These are phyloP conservation scores for Phaeotremella skinneri DNA, from an alignment of 768 basidiomycete species.

Conservation along the genomic window DNA sequence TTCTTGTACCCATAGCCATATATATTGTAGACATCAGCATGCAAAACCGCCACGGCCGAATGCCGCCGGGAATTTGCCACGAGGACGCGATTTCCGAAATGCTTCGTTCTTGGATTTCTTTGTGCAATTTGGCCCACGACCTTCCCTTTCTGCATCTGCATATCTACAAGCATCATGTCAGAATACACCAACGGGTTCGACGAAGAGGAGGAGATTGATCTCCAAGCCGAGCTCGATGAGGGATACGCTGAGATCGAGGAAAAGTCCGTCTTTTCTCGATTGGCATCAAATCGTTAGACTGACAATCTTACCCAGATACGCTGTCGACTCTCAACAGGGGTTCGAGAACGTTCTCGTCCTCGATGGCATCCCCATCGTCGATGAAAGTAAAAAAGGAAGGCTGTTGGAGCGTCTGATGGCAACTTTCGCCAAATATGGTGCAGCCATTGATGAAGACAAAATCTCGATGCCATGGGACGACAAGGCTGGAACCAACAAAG, in stretches of 20 bases:
- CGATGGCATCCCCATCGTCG: conserved; percentile 87
- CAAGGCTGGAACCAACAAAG: conserved; percentile 78
- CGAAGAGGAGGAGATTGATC: conserved; percentile 42
- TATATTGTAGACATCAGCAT: not conserved
- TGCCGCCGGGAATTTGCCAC: not conserved
- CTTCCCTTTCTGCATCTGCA: not conserved
- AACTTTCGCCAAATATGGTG: conserved; percentile 78
- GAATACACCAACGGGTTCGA: conserved; percentile 8
- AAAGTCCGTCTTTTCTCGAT: conserved; percentile 22
- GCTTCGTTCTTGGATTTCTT: not conserved
- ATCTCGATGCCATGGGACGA: conserved; percentile 89
- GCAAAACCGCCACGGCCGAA: not conserved
- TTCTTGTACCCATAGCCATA: too few species aligned
- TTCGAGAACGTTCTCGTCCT: conserved; percentile 90
- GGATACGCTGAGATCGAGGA: conserved; percentile 44
- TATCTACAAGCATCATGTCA: not conserved
- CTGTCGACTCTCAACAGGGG: conserved; percentile 75
- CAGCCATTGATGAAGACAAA: conserved; percentile 69
- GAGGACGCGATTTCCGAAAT: not conserved
- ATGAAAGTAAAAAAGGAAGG: conserved; percentile 76
- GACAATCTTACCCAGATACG: conserved; percentile 61
- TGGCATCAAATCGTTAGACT: not conserved
- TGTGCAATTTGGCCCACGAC: not conserved
- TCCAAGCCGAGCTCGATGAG: conserved; percentile 42
- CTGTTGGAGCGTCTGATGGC: conserved; percentile 77